Evolutionary conservation across 441 rosid species (phyloP), one percentile per base, ranked within the genome.

Genomic region (Omphalea diandra): DNA sequence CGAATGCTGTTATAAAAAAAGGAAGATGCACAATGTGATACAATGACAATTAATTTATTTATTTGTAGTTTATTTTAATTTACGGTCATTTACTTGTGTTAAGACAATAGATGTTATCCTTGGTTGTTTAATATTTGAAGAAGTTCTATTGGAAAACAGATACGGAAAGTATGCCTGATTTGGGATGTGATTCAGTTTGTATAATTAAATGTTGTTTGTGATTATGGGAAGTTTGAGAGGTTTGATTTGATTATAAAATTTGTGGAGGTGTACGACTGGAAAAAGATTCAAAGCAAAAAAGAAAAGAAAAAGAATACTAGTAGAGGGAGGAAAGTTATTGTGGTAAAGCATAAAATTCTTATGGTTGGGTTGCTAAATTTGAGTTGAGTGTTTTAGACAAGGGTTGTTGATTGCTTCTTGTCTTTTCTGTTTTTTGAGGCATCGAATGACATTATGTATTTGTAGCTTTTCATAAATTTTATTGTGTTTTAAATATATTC

Each of bases 31-130:
- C 74, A 56, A 72, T 56, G 29, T 29, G 68, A 44, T 63, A 61
- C 69, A 12, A 70, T 41, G 90, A 89, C 88, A 66, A 43, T 41
- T 36, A 56, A 17, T n/a, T 55, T 72, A 46, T 33, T 40, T 8
- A 12, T 22, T 41, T 49, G 59, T 55, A n/a, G n/a, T 22, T 11
- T 26, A 24, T 6, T 26, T 49, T 12, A 7, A 71, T 14, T 15
- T 24, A 41, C 32, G 38, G 35, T 17, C 35, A 40, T 49, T 49
- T n/a, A 11, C 20, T 49, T 9, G 4, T 49, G 54, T 18, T 18
- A 49, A 49, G 6, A n/a, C 54, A 49, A 20, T n/a, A 5, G 20
- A 49, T 49, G 22, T n/a, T n/a, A n/a, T n/a, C n/a, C 18, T 20
- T 11, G 14, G 15, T 49, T 18, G 26, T 32, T 32, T 14, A 58